A percentile compares a stretch with the other conserved stretches of the same genome.
Evolutionary conservation across 306 rosid genomes (phyloP).

Genomic region (Crotalaria pallida): DNA sequence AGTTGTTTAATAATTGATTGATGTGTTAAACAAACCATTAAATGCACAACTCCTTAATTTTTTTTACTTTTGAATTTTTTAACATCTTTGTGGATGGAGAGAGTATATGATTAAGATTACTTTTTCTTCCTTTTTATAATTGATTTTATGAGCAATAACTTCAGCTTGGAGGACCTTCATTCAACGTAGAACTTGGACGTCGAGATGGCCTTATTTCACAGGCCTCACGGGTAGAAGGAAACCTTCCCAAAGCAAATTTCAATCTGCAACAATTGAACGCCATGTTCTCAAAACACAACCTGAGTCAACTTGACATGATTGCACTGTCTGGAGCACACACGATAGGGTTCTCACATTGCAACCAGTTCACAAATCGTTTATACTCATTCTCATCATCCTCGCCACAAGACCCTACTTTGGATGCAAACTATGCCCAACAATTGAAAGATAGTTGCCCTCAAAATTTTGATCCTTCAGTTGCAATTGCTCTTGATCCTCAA

Average conservation of each 20-base stretch:
- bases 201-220: conserved; percentile 54
- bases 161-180: conserved; percentile 72
- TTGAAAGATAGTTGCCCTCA: conserved; percentile 39
- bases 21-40: no score
- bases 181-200: conserved; percentile 72
- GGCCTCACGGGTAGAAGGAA: conserved; percentile 54
- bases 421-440: conserved; percentile 38
- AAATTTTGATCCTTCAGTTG: conserved; percentile 32
- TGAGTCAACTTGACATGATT: conserved; percentile 57
- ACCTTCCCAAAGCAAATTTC: conserved; percentile 50
- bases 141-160: not conserved
- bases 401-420: conserved; percentile 52
- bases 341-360: conserved; percentile 62
- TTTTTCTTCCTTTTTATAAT: no score
- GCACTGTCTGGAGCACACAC: conserved; percentile 94
- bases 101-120: no score
- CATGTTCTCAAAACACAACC: conserved; percentile 40
- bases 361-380: conserved; percentile 44
- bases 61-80: no score
- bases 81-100: no score
- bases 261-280: conserved; percentile 44
- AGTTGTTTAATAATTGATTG: no score
- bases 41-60: no score
- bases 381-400: conserved; percentile 40
- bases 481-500: conserved; percentile 39